A percentile compares a stretch with the other conserved stretches of the same genome.
Evolutionary conservation across 208 protist genomes (phyloP).

Genomic region (Porcisia hertigi): DNA sequence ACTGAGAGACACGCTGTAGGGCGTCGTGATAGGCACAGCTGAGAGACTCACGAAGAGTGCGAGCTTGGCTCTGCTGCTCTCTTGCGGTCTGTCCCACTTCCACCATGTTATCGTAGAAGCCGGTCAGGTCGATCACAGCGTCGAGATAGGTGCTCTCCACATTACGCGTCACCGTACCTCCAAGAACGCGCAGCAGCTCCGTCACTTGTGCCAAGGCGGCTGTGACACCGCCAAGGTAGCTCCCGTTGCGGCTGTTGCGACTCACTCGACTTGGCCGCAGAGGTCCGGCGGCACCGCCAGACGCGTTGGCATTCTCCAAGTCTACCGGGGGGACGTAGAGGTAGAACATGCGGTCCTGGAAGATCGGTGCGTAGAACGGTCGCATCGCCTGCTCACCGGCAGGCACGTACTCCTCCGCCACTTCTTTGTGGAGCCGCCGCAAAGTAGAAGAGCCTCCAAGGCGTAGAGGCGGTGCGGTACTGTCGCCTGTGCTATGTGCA

Average conservation of each 20-base stretch:
- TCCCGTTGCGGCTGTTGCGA: neutral
- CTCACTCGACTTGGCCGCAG: neutral
- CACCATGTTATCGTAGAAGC: conserved; percentile 31
- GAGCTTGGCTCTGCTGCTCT: conserved; percentile 1
- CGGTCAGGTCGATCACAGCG: conserved; percentile 51
- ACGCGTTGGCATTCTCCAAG: conserved; percentile 1
- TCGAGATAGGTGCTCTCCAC: conserved; percentile 42
- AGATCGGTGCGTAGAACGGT: conserved; percentile 60
- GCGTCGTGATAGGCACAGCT: conserved; percentile 43
- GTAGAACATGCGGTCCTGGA: conserved; percentile 56
- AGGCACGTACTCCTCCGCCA: conserved; percentile 42
- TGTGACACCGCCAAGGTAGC: conserved; percentile 25
- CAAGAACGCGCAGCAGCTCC: conserved; percentile 63
- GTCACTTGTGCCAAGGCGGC: conserved; percentile 45
- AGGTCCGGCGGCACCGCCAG: neutral
- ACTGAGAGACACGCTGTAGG: conserved; percentile 28
- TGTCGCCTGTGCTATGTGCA: no score
- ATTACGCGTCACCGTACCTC: conserved; percentile 60
- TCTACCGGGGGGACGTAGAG: conserved; percentile 30
- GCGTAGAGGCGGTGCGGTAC: no score
- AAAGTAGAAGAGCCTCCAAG: neutral
- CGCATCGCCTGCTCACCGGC: conserved; percentile 42
- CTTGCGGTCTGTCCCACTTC: conserved; percentile 11
- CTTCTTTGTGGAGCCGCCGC: conserved; percentile 29
- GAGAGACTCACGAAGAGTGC: conserved; percentile 32